Evolutionary conservation across 2,329 filamentous ascomycete species (phyloP), one percentile per base, ranked within the genome.

Genomic region (Stachybotrys chartarum): DNA sequence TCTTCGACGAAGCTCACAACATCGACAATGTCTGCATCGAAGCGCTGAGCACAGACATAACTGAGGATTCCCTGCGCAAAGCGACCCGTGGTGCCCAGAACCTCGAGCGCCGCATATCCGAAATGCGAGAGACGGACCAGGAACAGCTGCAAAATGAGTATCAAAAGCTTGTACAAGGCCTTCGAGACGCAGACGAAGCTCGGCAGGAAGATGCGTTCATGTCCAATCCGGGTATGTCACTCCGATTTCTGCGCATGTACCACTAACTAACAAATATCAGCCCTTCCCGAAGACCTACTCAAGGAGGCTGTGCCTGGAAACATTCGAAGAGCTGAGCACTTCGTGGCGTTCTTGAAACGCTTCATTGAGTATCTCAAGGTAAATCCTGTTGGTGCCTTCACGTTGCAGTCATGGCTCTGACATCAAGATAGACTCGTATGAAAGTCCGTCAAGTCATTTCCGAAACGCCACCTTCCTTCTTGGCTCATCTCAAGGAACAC

Each of bases 1-100:
- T 99, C 3, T 99, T 99, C 61, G 94, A 99, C 66, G 94, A 99
- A 72, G 94, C 94, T 14, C 94, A 99, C 75, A 99, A 99, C 67
- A 99, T 99, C 63, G 94, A 99, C 79, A 99, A 99, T 68, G 94
- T 99, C 57, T 99, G 95, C 70, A 99, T 99, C 62, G 94, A 99
- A 68, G 93, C 94, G 2, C 76, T 97, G 12, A 99, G 94, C 67
- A 97, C 96, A 47, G 94, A 99, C 65, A 83, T 99, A 56, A 97
- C 93, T 0, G 92, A 99, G 68, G 94, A 97, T 63, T 97, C 93
- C 0, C 72, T 99, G 54, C 84, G 92, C 24, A 96, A 91, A 73
- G 94, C 94, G 18, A 92, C 91, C 1, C 82, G 91, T 60, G 94
- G 94, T 6, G 95, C 93, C 12, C 87, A 87, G 61, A 97, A 96